Percentiles rank a stretch among this genome's conserved stretches.
Evolutionary conservation across 768 basidiomycete genomes (phyloP).

Genomic region (Ramaria sp.): DNA sequence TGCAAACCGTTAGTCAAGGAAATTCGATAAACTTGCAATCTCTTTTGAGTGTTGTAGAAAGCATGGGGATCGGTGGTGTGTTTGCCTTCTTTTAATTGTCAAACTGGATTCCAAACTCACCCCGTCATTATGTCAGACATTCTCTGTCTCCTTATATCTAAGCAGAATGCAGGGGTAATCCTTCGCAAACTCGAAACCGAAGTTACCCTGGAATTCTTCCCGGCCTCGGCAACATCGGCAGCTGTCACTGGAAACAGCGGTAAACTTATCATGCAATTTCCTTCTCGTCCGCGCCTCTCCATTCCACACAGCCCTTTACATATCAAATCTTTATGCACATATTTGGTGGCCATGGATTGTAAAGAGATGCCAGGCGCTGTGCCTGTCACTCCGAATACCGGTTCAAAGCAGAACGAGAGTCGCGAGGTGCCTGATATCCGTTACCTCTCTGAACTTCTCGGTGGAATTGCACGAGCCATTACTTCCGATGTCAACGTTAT

Average conservation of each 20-base stretch:
- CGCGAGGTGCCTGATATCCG: constrained; percentile 33
- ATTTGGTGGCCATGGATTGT: constrained; percentile 26
- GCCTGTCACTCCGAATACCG: constrained; percentile 25
- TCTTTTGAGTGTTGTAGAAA: neutral
- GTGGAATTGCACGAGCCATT: constrained; percentile 33
- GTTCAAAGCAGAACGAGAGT: constrained; percentile 19
- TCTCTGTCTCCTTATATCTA: constrained; percentile 26
- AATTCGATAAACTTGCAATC: neutral
- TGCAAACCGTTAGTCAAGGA: neutral
- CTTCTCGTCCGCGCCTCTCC: constrained; percentile 29
- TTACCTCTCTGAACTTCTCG: constrained; percentile 38
- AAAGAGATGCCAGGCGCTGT: constrained; percentile 23
- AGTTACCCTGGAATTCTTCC: constrained; percentile 35
- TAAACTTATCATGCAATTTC: constrained; percentile 36
- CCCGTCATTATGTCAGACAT: constrained; percentile 23
- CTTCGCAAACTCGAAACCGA: neutral
- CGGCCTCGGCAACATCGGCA: constrained; percentile 27
- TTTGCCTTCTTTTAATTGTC: neutral
- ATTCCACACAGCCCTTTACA: constrained; percentile 24
- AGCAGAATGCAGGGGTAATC: constrained; percentile 41
- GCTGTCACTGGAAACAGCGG: constrained; percentile 28
- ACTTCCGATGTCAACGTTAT: constrained; percentile 17
- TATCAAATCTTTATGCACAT: constrained; percentile 24
- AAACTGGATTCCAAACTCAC: neutral
- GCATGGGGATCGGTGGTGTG: neutral